These are phyloP conservation scores for Podospora comata DNA, from an alignment of 495 filamentous ascomycete species.

Conservation along the genomic window DNA sequence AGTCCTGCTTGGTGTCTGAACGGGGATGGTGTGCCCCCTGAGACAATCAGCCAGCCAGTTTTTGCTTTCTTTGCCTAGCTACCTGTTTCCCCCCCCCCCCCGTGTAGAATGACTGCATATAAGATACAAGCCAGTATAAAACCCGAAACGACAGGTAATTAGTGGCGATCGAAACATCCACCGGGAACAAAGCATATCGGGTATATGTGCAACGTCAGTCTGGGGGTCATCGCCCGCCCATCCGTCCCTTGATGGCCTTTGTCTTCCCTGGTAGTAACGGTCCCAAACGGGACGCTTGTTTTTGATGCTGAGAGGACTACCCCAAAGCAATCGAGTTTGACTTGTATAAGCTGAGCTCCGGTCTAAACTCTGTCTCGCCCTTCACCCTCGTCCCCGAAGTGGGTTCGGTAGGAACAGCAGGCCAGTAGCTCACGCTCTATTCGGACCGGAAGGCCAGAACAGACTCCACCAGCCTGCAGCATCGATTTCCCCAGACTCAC, in stretches of 20 bases:
- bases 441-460: neutral
- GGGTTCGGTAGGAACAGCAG: neutral
- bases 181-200: slow-evolving; percentile 27
- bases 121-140: neutral
- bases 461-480: neutral
- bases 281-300: neutral
- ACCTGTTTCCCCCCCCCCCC: neutral
- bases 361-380: neutral
- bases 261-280: neutral
- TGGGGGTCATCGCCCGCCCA: neutral
- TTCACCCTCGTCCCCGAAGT: neutral
- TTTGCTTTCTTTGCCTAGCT: neutral
- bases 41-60: neutral
- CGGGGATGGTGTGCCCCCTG: neutral
- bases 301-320: neutral
- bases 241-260: neutral
- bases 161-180: slow-evolving; percentile 26
- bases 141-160: neutral
- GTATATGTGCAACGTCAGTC: slow-evolving; percentile 21
- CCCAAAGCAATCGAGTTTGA: no score
- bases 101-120: neutral
- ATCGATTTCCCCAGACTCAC: neutral
- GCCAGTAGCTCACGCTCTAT: neutral
- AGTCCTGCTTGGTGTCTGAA: neutral
- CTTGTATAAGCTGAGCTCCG: neutral